Base-by-base conservation (phyloP, 2,329 filamentous ascomycete species). In the Monosporascus sp. region DNA sequence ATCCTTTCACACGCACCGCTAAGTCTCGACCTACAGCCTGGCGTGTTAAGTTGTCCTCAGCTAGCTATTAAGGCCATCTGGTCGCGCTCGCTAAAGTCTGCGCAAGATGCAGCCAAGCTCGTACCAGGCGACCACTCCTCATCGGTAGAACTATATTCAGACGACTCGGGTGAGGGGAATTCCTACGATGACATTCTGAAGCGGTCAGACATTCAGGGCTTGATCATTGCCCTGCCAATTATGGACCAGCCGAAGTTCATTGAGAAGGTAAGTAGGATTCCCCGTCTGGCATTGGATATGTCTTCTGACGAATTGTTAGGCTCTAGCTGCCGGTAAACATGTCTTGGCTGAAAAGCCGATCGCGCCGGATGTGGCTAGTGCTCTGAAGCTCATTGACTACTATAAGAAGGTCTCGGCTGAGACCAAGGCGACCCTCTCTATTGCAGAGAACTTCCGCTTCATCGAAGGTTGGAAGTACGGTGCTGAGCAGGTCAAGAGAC, bases 361-460 rank as follows among this genome's bases (percentile, higher is more conserved):
- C 41, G 84, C 81, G 3, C 78, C 80, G 58, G 81, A 86, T 58
- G 69, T 85, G 8, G 71, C 73, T 2, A 62, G 65, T 1, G 76
- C 70, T 17, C 60, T 68, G 56, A 63, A 68, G 52, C 70, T 79
- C 8, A 69, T 79, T 41, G 67, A 57, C 5, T 69, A 66, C 56
- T 71, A 71, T 56, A 61, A 60, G 49, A 63, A 63, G 14, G 48
- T 66, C 4, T 62, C 61, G 34, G 56, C 45, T 11, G 61, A 64
- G 57, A 63, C 56, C 14, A 60, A 63, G 53, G 70, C 72, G 11
- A 78, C 76, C 6, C 82, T 83, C 70, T 74, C 75, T 15, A 77
- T 92, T 3, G 88, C 86, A 0, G 89, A 92, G 69, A 90, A 92
- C 69, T 88, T 83, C 65, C 79, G 88, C 49, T 90, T 83, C 70